Evolutionary conservation across 192 early-diverging fungal genomes (phyloP).

Genomic region (Umbelopsis ramanniana): DNA sequence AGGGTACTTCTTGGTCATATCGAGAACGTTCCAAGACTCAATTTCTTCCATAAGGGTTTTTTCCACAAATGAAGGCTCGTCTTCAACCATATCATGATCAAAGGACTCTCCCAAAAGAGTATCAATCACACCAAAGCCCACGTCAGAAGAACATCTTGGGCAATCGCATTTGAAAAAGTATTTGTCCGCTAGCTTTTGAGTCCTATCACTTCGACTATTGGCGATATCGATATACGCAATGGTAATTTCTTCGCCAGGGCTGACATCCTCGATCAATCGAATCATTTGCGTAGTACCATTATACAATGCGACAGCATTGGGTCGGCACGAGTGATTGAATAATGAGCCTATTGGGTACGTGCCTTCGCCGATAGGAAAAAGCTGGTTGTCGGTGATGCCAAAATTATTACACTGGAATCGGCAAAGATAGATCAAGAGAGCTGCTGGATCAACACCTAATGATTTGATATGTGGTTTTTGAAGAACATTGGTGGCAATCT

Average conservation of each 20-base stretch:
- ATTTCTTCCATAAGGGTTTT: slow-evolving; percentile 1
- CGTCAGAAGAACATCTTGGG: slow-evolving; percentile 21
- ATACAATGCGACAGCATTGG: slow-evolving; percentile 64
- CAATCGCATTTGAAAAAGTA: slow-evolving; percentile 33
- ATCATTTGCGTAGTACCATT: slow-evolving; percentile 52
- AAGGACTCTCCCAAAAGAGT: slow-evolving; percentile 8
- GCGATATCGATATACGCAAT: slow-evolving; percentile 65
- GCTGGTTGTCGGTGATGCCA: slow-evolving; percentile 56
- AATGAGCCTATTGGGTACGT: slow-evolving; percentile 65
- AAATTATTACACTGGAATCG: slow-evolving; percentile 73
- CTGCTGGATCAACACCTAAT: slow-evolving; percentile 17
- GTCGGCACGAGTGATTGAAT: slow-evolving; percentile 70
- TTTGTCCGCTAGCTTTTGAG: neutral
- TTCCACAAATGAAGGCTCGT: neutral
- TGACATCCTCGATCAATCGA: slow-evolving; percentile 56
- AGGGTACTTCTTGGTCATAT: slow-evolving; percentile 14
- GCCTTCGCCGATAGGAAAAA: slow-evolving; percentile 68
- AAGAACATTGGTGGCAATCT: slow-evolving; percentile 36
- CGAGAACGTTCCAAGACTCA: slow-evolving; percentile 29
- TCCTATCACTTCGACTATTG: slow-evolving; percentile 25
- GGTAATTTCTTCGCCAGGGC: slow-evolving; percentile 54
- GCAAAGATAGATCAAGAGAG: slow-evolving; percentile 54
- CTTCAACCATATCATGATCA: neutral
- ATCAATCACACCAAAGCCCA: slow-evolving; percentile 18
- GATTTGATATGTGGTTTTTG: slow-evolving; percentile 31